Percentiles rank a stretch among this genome's conserved stretches.
phyloP scores from a whole-genome alignment of 768 basidiomycete genomes.

The Boletus tomentosulus region DNA sequence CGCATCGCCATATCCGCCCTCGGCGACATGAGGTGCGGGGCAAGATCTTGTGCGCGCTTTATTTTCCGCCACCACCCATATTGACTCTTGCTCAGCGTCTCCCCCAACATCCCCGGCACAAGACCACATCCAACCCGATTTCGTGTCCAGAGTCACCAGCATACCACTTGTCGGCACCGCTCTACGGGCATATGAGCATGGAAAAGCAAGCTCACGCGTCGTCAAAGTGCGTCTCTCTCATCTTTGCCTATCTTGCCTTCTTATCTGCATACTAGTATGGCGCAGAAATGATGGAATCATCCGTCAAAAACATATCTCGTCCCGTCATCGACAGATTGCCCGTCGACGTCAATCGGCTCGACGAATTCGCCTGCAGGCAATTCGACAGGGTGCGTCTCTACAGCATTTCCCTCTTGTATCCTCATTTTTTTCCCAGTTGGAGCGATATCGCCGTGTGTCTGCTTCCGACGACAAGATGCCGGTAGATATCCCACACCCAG shows the following conservation, averaged over 20 bases:
- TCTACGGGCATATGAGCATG: constrained; percentile 71
- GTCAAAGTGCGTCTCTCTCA: constrained; percentile 58
- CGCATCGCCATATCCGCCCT: constrained; percentile 75
- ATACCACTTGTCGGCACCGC: constrained; percentile 73
- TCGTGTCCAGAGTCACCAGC: constrained; percentile 58
- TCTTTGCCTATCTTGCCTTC: neutral
- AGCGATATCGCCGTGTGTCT: constrained; percentile 45
- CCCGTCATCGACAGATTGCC: constrained; percentile 80
- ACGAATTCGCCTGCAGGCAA: constrained; percentile 87
- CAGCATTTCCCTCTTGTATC: neutral
- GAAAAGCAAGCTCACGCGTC: constrained; percentile 78
- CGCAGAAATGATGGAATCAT: constrained; percentile 82
- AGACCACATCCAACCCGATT: constrained; percentile 22
- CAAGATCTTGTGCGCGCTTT: neutral
- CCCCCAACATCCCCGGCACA: constrained; percentile 8
- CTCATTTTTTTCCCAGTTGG: constrained; percentile 34
- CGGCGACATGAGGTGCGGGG: constrained; percentile 68
- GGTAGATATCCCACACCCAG: constrained; percentile 4
- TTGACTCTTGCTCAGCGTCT: neutral
- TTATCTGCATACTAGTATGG: constrained; percentile 56
- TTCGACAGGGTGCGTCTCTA: constrained; percentile 65
- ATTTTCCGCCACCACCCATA: neutral
- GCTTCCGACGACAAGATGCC: constrained; percentile 28
- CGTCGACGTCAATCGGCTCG: constrained; percentile 67
- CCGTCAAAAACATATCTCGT: constrained; percentile 73